Percentiles rank a stretch among this genome's conserved stretches.
Conservation (phyloP, 306 rosid species). For the Prunus davidiana region DNA sequence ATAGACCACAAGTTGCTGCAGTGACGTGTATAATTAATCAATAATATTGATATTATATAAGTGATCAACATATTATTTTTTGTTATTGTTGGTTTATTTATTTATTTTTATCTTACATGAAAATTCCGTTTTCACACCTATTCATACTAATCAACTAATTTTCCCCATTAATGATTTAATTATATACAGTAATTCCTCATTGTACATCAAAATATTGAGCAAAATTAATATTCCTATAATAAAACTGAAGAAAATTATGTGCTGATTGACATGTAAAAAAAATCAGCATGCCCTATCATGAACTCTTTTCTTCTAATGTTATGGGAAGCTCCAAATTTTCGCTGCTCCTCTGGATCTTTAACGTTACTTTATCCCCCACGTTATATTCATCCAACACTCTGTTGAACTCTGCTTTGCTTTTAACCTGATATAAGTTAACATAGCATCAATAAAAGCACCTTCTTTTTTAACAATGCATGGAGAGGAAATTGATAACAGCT, state of each 20-base stretch:
- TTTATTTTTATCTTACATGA: background rate
- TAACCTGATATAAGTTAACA: slow-evolving; percentile 48
- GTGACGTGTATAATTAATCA: background rate
- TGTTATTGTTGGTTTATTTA: too few relatives aligned
- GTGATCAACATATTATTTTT: background rate
- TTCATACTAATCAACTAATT: background rate
- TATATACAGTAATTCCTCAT: slow-evolving; percentile 9
- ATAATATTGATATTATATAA: background rate
- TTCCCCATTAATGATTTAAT: background rate
- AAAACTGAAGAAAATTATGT: background rate
- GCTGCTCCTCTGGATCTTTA: slow-evolving; percentile 63
- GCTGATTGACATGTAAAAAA: background rate
- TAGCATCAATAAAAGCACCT: background rate
- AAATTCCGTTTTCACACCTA: slow-evolving; percentile 10
- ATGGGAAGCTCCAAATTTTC: slow-evolving; percentile 66
- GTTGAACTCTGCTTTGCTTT: slow-evolving; percentile 76
- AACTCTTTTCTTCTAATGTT: slow-evolving; percentile 64
- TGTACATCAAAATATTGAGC: background rate
- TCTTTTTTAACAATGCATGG: background rate
- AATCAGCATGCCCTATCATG: slow-evolving; percentile 16
- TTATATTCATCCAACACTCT: slow-evolving; percentile 71
- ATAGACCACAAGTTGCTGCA: background rate
- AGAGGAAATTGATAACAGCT: slow-evolving; percentile 6
- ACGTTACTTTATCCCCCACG: slow-evolving; percentile 61
- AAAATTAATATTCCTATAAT: background rate